Conservation (phyloP, 805 yeast genomes). For the Blastobotrys robertii region DNA sequence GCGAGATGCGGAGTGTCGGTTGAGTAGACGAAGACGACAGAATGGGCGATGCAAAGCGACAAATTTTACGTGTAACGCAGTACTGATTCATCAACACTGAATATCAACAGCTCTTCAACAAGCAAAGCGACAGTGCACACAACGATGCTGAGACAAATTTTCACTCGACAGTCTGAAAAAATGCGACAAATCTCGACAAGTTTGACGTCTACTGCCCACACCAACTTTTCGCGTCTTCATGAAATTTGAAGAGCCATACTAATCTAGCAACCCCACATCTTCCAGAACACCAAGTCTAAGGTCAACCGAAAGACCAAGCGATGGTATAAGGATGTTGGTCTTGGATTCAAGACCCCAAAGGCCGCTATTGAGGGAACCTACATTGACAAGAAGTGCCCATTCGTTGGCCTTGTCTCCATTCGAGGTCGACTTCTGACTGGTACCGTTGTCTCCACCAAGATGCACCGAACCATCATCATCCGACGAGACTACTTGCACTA, state of each 20-base stretch:
- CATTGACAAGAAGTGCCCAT: constrained; percentile 99
- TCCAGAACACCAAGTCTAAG: constrained; percentile 99
- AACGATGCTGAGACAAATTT: no score
- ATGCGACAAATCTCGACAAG: neutral
- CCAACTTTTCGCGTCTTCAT: no score
- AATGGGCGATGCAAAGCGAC: neutral
- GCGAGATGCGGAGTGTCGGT: neutral
- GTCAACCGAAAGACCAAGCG: constrained; percentile 98
- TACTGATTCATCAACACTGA: neutral
- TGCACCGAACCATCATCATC: constrained; percentile 99
- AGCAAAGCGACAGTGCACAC: no score
- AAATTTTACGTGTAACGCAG: neutral
- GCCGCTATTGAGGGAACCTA: constrained; percentile 96
- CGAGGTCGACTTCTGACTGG: constrained; percentile 99
- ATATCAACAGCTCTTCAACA: no score
- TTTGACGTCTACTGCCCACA: no score
- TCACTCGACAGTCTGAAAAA: no score
- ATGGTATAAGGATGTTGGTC: constrained; percentile 99
- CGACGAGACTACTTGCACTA: constrained; percentile 99
- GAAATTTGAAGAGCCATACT: neutral
- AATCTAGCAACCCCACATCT: constrained; percentile 96
- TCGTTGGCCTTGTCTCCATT: constrained; percentile 92
- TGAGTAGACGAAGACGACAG: neutral
- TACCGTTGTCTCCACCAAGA: constrained; percentile 99
- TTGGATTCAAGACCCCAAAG: constrained; percentile 99